Evolutionary conservation across 805 yeast genomes (phyloP).

Genomic region (Isabelozyma heimii): DNA sequence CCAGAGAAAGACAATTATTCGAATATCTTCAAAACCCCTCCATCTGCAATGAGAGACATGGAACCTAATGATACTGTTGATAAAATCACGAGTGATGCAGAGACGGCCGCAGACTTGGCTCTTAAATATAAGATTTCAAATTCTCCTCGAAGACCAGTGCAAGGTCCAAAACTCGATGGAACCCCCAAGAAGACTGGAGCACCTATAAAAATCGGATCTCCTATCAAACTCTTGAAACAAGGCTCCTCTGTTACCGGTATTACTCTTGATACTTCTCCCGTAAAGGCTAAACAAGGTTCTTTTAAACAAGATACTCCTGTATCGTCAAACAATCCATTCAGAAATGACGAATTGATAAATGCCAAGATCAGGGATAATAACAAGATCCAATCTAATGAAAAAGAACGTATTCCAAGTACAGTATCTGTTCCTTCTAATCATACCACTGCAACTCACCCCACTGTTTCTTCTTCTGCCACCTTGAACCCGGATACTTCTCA

Average conservation of each 20-base stretch:
- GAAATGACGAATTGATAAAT: constrained; percentile 19
- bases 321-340: not conserved
- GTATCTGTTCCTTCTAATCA: constrained; percentile 31
- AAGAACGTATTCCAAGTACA: constrained; percentile 20
- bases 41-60: constrained; percentile 3
- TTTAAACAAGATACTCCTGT: not conserved
- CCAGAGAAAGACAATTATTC: constrained; percentile 8
- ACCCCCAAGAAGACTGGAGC: constrained; percentile 8
- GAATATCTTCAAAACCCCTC: constrained; percentile 26
- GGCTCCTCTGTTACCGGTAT: constrained; percentile 27
- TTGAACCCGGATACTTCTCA: constrained; percentile 2
- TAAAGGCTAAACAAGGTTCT: not conserved
- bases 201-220: constrained; percentile 41
- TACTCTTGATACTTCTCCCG: constrained; percentile 7
- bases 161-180: not conserved
- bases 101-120: constrained; percentile 6
- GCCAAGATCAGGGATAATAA: constrained; percentile 18
- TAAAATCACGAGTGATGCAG: not conserved
- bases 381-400: constrained; percentile 1
- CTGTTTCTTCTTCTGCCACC: constrained; percentile 11
- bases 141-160: not conserved
- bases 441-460: constrained; percentile 7
- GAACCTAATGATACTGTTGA: not conserved
- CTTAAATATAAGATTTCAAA: constrained; percentile 1
- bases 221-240: constrained; percentile 30